Evolutionary conservation across 805 yeast genomes (phyloP), one percentile per base, ranked within the genome.

Genomic region (Pichia nanzhaoensis): DNA sequence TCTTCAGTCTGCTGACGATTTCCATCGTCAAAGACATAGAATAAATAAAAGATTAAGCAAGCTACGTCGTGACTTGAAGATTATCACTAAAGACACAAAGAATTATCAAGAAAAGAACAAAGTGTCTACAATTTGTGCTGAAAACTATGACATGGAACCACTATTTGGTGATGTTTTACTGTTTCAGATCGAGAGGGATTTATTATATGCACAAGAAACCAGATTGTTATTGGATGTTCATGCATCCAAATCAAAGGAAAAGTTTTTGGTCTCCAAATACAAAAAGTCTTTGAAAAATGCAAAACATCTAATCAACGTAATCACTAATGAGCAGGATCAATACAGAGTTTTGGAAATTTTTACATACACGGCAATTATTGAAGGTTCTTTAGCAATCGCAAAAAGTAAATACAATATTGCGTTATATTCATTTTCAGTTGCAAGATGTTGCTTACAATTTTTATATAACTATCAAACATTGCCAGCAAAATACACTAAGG

Each of bases 111-210:
- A 66, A 16, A 74, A 75, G 48, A 74, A 72, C 47, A 68, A 74
- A 52, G 70, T 70, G 5, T 63, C 75, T 31, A 62, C 65, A 27
- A 70, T 84, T 22, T 55, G 70, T 2, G 45, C 64, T 0, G 78
- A 70, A 7, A 74, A 77, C 46, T 81, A 81, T 51, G 70, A 64
- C 4, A 50, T 60, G 18, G 77, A 85, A 54, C 60, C 63, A 12
- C 66, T 73, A 49, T 77, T 66, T 57, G 91, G 82, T 30, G 68
- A 72, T 34, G 64, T 88, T 21, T 61, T 78, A n/a, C 66, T 89
- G 20, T 68, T 78, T 46, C 73, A 74, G n/a, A 80, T 84, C 1
- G 98, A 93, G 63, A 75, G 96, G 58, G 85, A 87, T 53, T 67
- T 80, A 58, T 70, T 87, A 27, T 77, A 73, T 53, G 83, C 90